Evolutionary conservation across 768 basidiomycete genomes (phyloP), one percentile per base, ranked within the genome.

Genomic region (Auriscalpium microsporum): DNA sequence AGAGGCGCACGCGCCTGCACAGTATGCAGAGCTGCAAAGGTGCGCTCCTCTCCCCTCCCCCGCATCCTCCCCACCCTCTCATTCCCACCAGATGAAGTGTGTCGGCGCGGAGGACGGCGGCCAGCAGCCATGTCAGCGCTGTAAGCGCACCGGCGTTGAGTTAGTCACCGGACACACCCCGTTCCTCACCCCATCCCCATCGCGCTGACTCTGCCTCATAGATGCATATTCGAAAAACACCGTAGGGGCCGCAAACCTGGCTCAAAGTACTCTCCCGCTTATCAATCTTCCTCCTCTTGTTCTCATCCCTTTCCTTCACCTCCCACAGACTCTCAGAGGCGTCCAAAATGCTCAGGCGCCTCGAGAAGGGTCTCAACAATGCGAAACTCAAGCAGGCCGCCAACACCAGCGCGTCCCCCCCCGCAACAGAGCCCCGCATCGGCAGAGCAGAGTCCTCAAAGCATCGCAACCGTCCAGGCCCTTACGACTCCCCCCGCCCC

Each of bases 181-280:
- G 56, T 54, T 52, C 55, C 56, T 50, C 49, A 62, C 50, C 58
- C 58, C 58, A 51, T 58, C 60, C 55, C 47, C 57, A 58, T 52
- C 60, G 28, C 28, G 28, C 28, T 28, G 28, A 28, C 28, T 48
- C 40, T 56, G 36, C 48, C 38, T 45, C 33, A 49, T 63, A 90
- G 88, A 57, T 91, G 90, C 64, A 61, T 90, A 36, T 93, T 93
- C 63, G 90, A 93, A 73, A 93, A 92, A 69, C 90, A 93, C 69
- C 81, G 90, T 53, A 83, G 90, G 36, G 90, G 90, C 45, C 81
- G 90, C 55, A 93, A 93, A 64, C 90, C 90, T 16, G 90, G 90
- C 63, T 91, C 90, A 71, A 93, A 92, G 90, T 92, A 68, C 23
- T 75, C 70, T 46, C 17, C 40, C n/a, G 45, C 50, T 52, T 28